These are phyloP conservation scores for Ceratocystis cacaofunesta DNA, from an alignment of 2,329 filamentous ascomycete genomes.

Conservation along the genomic window DNA sequence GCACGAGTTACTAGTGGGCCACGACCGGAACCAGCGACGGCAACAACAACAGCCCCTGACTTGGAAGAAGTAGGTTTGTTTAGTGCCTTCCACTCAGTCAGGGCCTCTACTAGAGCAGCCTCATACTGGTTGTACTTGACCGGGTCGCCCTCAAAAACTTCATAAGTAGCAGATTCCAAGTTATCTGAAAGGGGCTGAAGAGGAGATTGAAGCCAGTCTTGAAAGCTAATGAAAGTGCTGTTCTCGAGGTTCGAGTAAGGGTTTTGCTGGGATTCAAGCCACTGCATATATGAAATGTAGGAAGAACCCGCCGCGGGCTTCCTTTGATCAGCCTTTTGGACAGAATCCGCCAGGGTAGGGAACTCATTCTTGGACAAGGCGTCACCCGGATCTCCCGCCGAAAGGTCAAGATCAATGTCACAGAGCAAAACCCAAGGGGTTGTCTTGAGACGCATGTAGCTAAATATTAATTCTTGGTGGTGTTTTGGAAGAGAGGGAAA, in stretches of 20 bases:
- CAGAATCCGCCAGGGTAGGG: constrained; percentile 57
- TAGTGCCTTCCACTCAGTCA: constrained; percentile 62
- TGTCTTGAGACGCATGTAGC: constrained; percentile 50
- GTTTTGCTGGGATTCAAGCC: constrained; percentile 71
- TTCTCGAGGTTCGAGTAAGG: constrained; percentile 38
- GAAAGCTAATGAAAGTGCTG: constrained; percentile 44
- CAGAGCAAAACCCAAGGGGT: constrained; percentile 49
- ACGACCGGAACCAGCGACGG: constrained; percentile 83
- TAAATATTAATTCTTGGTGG: constrained; percentile 46
- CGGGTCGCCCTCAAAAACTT: constrained; percentile 95
- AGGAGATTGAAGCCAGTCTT: constrained; percentile 91
- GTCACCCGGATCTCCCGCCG: constrained; percentile 13
- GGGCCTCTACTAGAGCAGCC: constrained; percentile 61
- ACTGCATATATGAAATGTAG: constrained; percentile 66
- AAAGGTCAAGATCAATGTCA: constrained; percentile 39
- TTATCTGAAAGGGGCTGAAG: constrained; percentile 93
- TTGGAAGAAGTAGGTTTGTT: constrained; percentile 60
- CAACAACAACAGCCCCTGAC: constrained; percentile 61
- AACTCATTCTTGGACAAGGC: constrained; percentile 37
- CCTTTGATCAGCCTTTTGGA: constrained; percentile 24
- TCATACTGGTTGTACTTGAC: constrained; percentile 98
- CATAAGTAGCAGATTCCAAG: constrained; percentile 90
- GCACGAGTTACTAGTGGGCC: constrained; percentile 84
- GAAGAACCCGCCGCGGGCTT: constrained; percentile 23
- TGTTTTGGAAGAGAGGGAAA: constrained; percentile 45